phyloP scores from a whole-genome alignment of 2,329 filamentous ascomycete species.

The Colletotrichum tamarilloi region DNA sequence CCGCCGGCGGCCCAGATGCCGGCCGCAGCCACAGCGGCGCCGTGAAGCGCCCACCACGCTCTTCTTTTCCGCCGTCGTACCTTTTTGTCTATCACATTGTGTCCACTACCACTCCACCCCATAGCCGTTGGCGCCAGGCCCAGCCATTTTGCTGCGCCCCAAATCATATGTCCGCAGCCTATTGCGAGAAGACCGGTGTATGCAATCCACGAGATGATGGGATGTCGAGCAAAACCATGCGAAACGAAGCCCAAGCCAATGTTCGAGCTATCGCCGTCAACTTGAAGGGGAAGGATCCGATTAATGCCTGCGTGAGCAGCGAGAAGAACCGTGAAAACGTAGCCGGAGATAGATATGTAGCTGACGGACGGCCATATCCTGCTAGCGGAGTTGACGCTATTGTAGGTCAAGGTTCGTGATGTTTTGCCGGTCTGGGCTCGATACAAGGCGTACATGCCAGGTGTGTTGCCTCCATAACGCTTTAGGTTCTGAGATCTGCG shows the following conservation, averaged over 20 bases:
- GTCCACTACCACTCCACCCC: conserved; percentile 57
- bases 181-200: conserved; percentile 76
- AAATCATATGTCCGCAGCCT: conserved; percentile 82
- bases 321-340: conserved; percentile 73
- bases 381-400: conserved; percentile 22
- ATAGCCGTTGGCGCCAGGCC: conserved; percentile 69
- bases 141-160: conserved; percentile 88
- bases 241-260: conserved; percentile 86
- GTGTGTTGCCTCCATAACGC: conserved; percentile 79
- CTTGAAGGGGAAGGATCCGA: conserved; percentile 76
- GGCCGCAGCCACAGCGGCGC: conserved; percentile 65
- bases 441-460: conserved; percentile 57
- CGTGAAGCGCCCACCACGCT: conserved; percentile 79
- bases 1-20: conserved; percentile 85
- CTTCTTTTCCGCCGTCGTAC: conserved; percentile 67
- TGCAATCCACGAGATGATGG: conserved; percentile 72
- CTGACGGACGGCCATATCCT: conserved; percentile 77
- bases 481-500: conserved; percentile 76
- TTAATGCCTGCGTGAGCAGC: conserved; percentile 81
- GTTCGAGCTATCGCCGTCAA: conserved; percentile 88
- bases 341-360: conserved; percentile 79
- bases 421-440: conserved; percentile 45
- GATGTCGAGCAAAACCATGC: conserved; percentile 84
- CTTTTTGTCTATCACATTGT: conserved; percentile 58
- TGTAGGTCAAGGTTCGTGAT: conserved; percentile 45